These are phyloP conservation scores for Scleroderma citrinum DNA, from an alignment of 768 basidiomycete genomes.

Conservation along the genomic window DNA sequence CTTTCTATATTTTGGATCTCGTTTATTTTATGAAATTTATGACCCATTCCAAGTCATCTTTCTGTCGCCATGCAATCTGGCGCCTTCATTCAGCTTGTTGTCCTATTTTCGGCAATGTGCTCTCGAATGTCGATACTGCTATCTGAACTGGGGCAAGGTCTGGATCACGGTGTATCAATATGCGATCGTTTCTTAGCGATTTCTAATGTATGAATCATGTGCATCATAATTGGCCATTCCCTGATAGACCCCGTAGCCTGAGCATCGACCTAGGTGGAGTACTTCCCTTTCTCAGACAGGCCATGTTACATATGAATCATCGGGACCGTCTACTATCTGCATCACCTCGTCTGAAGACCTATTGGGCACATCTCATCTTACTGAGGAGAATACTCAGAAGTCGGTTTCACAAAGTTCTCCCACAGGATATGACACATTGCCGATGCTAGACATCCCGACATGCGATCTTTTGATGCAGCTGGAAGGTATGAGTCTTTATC, in stretches of 20 bases:
- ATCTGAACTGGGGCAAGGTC: constrained; percentile 37
- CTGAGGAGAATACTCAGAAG: neutral
- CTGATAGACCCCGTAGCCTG: neutral
- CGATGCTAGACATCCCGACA: neutral
- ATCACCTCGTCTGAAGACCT: neutral
- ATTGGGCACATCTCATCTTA: neutral
- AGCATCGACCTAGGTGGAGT: neutral
- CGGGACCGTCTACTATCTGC: neutral
- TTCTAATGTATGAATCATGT: constrained; percentile 27
- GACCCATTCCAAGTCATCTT: constrained; percentile 43
- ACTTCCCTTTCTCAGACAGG: neutral
- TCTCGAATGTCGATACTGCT: constrained; percentile 49
- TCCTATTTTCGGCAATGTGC: constrained; percentile 55
- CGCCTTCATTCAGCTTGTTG: constrained; percentile 64
- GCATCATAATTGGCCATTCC: neutral
- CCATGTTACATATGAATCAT: neutral
- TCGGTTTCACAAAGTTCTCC: neutral
- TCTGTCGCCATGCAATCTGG: constrained; percentile 61
- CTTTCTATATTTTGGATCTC: neutral
- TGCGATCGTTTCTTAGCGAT: constrained; percentile 24
- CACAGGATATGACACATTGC: neutral
- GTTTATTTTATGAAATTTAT: too few species aligned
- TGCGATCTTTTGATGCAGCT: neutral
- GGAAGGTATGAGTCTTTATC: neutral
- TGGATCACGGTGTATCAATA: constrained; percentile 25